Base-by-base conservation (phyloP, 257 asterid species). In the Fraxinus pennsylvanica region DNA sequence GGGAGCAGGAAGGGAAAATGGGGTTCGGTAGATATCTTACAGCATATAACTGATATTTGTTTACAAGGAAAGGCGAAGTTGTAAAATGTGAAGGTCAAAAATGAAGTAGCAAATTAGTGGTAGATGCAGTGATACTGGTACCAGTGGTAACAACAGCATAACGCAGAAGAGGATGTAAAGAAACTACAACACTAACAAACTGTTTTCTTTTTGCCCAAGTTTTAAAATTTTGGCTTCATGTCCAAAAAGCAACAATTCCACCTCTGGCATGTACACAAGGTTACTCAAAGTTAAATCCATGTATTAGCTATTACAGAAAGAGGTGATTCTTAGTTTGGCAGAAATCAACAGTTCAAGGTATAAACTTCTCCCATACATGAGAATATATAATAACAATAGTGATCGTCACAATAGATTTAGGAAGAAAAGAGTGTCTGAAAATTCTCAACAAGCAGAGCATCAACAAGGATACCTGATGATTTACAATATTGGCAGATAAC, bases 401-500 rank as follows among this genome's bases (percentile, higher is more conserved):
- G 6, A 66, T 29, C 76, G 71, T 17, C 50, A 57, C 63, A 30
- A 50, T 9, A 76, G n/a, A 57, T 52, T 68, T 61, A 66, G 43
- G 19, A 30, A 54, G 27, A 73, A 19, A 29, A 38, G 36, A 30
- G 32, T 27, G 29, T 33, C 12, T 69, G n/a, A 68, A 57, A 9
- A 33, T 33, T 45, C 41, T 14, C 21, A 43, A 50, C 13, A 50
- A 68, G 41, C 75, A 25, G 7, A 63, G 52, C n/a, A 54, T 39
- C 29, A 50, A 73, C 74, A 50, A 69, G 78, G 35, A 9, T 84
- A 95, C 98, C 98, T 92, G 97, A 79, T 95, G 98, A 81, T 93
- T 95, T 69, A 95, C 79, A 66, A 95, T 93, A 86, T 95, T 95
- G 73, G 99, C 99, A 67, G 99, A 93, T 67, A 95, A 83, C 68